A percentile compares a stretch with the other conserved stretches of the same genome.
phyloP scores from a whole-genome alignment of 495 filamentous ascomycete species.

The Melanomma pulvis-pyrius region DNA sequence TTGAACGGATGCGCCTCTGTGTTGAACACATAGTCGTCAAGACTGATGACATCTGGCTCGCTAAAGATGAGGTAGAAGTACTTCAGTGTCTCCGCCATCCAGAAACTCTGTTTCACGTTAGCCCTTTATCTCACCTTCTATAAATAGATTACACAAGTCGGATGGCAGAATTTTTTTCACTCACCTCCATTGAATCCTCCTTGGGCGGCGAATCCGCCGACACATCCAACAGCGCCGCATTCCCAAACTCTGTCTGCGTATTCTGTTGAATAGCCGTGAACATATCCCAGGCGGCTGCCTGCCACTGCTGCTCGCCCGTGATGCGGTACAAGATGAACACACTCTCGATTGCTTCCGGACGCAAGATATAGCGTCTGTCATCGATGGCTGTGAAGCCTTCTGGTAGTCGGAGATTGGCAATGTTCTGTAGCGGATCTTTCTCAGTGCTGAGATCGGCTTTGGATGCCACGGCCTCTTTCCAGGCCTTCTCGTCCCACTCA shows the following conservation, averaged over 20 bases:
- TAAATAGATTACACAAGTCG: background rate
- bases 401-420: conserved; percentile 55
- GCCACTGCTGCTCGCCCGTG: conserved; percentile 66
- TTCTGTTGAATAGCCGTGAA: conserved; percentile 65
- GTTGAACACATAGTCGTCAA: conserved; percentile 45
- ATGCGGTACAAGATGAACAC: conserved; percentile 77
- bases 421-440: conserved; percentile 47
- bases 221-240: conserved; percentile 67
- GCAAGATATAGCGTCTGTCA: conserved; percentile 67
- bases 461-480: conserved; percentile 42
- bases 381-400: conserved; percentile 62
- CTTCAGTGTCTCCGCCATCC: conserved; percentile 74
- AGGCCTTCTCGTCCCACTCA: conserved; percentile 61
- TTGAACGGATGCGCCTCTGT: conserved; percentile 45
- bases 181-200: conserved; percentile 39
- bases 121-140: background rate
- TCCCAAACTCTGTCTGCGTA: conserved; percentile 62
- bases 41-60: conserved; percentile 41
- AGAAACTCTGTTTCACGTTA: conserved; percentile 53
- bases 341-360: conserved; percentile 55
- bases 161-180: background rate
- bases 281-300: conserved; percentile 78
- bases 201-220: conserved; percentile 38
- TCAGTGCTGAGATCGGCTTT: conserved; percentile 39
- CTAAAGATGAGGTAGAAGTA: conserved; percentile 46